Evolutionary conservation across 306 rosid genomes (phyloP).

Genomic region (Malus fusca): DNA sequence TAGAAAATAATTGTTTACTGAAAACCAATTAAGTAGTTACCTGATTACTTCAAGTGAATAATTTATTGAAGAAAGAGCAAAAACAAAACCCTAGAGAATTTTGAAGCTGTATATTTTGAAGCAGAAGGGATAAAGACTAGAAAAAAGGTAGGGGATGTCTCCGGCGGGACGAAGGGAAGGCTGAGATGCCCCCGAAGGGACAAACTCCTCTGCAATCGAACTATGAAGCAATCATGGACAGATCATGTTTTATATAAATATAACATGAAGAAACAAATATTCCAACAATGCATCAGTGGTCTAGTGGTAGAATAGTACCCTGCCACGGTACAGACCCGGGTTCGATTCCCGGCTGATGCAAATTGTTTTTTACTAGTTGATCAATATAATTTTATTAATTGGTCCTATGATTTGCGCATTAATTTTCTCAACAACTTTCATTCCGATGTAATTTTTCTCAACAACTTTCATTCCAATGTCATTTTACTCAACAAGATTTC

Average conservation of each 20-base stretch:
- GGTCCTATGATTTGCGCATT: too few species aligned
- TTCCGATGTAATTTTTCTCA: not conserved
- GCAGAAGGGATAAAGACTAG: not conserved
- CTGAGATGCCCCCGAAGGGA: too few species aligned
- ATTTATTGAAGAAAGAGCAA: not conserved
- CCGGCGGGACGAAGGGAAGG: not conserved
- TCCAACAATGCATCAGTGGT: constrained; percentile 57
- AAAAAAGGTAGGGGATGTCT: too few species aligned
- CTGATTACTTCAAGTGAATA: too few species aligned
- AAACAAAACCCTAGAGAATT: not conserved
- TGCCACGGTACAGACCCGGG: constrained; percentile 57
- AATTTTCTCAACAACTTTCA: not conserved
- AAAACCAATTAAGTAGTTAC: not conserved
- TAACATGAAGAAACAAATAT: rapidly evolving
- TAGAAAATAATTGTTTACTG: too few species aligned
- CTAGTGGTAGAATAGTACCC: constrained; percentile 96
- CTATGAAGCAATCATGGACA: too few species aligned
- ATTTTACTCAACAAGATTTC: too few species aligned
- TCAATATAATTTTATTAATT: too few species aligned
- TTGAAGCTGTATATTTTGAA: not conserved
- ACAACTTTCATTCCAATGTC: too few species aligned
- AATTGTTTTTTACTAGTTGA: not conserved
- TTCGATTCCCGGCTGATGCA: constrained; percentile 59
- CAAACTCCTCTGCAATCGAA: too few species aligned
- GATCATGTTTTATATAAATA: not conserved